These are phyloP conservation scores for Teunomyces pallodes DNA, from an alignment of 805 yeast genomes.

Conservation along the genomic window DNA sequence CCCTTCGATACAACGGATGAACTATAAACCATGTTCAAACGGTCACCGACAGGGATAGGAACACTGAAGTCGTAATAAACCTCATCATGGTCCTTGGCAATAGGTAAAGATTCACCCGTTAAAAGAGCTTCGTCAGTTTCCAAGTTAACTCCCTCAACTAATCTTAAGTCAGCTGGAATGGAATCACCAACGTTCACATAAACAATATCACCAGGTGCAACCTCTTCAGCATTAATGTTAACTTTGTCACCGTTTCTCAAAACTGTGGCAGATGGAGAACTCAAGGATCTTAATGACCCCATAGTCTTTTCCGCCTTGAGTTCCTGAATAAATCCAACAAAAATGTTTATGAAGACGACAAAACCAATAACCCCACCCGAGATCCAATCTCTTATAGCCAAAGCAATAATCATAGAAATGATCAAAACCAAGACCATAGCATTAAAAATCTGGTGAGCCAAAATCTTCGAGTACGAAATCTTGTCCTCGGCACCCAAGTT, in stretches of 20 bases:
- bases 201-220: conserved; percentile 45
- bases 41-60: conserved; percentile 37
- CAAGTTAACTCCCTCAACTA: conserved; percentile 33
- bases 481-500: conserved; percentile 29
- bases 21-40: conserved; percentile 32
- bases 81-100: conserved; percentile 29
- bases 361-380: conserved; percentile 46
- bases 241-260: conserved; percentile 39
- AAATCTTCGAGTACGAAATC: conserved; percentile 26
- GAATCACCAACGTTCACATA: conserved; percentile 41
- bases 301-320: conserved; percentile 50
- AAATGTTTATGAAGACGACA: conserved; percentile 45
- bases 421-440: conserved; percentile 40
- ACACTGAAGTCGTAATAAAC: conserved; percentile 37
- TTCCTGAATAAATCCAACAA: conserved; percentile 51
- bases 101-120: conserved; percentile 40
- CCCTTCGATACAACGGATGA: conserved; percentile 43
- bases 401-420: conserved; percentile 36
- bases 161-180: conserved; percentile 43
- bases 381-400: conserved; percentile 39
- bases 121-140: conserved; percentile 45
- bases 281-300: conserved; percentile 45
- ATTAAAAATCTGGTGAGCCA: conserved; percentile 38
- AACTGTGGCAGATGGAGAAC: conserved; percentile 47
- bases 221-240: conserved; percentile 40